These are phyloP conservation scores for Guillardia theta DNA, from an alignment of 78 protist species.

Conservation along the genomic window DNA sequence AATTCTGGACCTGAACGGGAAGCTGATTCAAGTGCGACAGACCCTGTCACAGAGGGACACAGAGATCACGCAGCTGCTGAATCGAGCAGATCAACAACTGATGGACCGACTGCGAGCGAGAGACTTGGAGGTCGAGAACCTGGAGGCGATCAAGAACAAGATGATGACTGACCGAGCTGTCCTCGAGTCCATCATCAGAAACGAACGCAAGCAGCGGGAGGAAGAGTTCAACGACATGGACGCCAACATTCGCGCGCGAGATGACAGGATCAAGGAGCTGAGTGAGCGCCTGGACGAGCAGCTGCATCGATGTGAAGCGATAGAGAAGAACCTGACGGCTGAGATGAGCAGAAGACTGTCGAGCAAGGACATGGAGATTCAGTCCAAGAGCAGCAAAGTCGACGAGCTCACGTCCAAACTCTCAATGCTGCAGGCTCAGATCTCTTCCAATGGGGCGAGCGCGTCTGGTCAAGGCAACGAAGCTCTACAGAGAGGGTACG, in stretches of 20 bases:
- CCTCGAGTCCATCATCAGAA: not conserved
- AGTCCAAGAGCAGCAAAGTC: not conserved
- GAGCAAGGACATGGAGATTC: not conserved
- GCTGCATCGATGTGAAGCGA: not conserved
- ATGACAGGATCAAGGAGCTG: not conserved
- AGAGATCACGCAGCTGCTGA: not conserved
- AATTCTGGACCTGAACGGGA: not conserved
- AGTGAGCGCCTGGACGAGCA: not conserved
- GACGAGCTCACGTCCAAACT: not conserved
- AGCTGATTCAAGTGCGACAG: not conserved
- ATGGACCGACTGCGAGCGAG: not conserved
- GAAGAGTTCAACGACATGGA: conserved; percentile 21
- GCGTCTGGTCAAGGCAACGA: not conserved
- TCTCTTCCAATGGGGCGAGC: not conserved
- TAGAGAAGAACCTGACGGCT: not conserved
- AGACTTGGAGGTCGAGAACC: conserved; percentile 9
- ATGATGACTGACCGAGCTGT: not conserved
- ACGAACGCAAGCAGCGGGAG: conserved; percentile 25
- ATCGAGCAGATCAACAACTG: not conserved
- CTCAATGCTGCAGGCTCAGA: not conserved
- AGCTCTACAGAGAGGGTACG: not conserved
- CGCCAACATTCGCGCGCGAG: conserved; percentile 21
- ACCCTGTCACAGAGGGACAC: not conserved
- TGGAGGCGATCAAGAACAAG: not conserved
- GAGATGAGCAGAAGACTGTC: not conserved